Evolutionary conservation across 148 eudicot genomes (phyloP).

Genomic region (Vaccinium corymbosum): DNA sequence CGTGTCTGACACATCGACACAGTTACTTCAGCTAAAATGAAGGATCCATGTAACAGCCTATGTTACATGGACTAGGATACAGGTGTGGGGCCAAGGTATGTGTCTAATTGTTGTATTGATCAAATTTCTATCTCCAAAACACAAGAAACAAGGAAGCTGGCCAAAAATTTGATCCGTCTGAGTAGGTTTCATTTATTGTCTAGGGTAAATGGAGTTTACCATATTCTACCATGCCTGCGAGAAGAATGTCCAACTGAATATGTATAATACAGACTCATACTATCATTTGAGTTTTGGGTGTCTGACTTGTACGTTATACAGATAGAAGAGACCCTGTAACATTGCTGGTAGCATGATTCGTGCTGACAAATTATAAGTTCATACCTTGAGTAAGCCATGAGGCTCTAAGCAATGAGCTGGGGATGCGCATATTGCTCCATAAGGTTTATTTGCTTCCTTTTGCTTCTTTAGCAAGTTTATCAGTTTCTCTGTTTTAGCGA

Average conservation of each 20-base stretch:
- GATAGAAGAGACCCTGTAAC: not conserved
- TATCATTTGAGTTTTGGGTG: not conserved
- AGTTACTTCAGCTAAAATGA: too few relatives aligned
- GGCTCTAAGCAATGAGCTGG: conserved; percentile 91
- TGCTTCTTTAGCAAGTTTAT: conserved; percentile 84
- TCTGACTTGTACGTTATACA: not conserved
- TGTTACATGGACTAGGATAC: too few relatives aligned
- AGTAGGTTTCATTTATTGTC: not conserved
- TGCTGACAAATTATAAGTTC: not conserved
- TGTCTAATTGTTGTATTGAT: too few relatives aligned
- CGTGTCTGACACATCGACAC: too few relatives aligned
- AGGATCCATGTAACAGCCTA: not conserved
- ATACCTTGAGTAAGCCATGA: conserved; percentile 93
- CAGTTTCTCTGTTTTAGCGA: conserved; percentile 69
- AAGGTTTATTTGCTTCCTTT: conserved; percentile 61
- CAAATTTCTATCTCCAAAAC: too few relatives aligned
- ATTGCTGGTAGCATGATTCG: not conserved
- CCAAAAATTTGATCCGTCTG: too few relatives aligned
- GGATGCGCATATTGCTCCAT: conserved; percentile 97
- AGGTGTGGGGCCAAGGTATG: too few relatives aligned
- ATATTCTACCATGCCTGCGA: not conserved
- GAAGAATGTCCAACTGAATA: not conserved
- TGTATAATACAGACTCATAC: not conserved
- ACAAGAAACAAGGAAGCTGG: too few relatives aligned
- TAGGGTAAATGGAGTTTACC: not conserved